These are phyloP conservation scores for Lycium ferocissimum DNA, from an alignment of 257 asterid species.

Conservation along the genomic window DNA sequence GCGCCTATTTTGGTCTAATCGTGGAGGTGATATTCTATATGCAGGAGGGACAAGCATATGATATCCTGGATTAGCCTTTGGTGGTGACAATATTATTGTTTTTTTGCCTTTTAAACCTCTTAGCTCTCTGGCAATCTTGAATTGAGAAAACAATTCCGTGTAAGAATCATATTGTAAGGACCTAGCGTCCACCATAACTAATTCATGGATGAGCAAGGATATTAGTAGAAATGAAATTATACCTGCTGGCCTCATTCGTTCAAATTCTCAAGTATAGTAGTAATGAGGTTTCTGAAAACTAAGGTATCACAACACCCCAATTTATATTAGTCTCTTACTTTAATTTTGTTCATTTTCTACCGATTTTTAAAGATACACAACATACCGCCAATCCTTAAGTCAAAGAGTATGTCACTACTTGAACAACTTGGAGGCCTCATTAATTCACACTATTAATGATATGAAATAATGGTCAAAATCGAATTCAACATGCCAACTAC, in stretches of 20 bases:
- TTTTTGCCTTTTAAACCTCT: neutral
- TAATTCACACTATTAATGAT: no score
- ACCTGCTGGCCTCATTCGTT: neutral
- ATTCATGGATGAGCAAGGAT: neutral
- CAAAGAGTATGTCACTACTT: neutral
- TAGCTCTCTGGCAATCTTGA: neutral
- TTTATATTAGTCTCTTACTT: neutral
- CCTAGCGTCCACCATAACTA: neutral
- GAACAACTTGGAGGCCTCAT: neutral
- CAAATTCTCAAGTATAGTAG: neutral
- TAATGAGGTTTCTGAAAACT: neutral
- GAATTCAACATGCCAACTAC: no score
- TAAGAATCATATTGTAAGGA: neutral
- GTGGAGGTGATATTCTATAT: no score
- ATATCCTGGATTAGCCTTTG: no score
- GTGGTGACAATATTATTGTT: no score
- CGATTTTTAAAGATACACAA: neutral
- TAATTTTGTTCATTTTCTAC: neutral
- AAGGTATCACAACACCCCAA: neutral
- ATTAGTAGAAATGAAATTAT: neutral
- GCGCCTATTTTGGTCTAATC: no score
- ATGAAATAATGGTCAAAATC: no score
- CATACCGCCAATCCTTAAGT: neutral
- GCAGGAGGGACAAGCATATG: no score
- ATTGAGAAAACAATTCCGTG: neutral